Conservation (phyloP, 495 filamentous ascomycete genomes). For the Aspergillus sclerotioniger region DNA sequence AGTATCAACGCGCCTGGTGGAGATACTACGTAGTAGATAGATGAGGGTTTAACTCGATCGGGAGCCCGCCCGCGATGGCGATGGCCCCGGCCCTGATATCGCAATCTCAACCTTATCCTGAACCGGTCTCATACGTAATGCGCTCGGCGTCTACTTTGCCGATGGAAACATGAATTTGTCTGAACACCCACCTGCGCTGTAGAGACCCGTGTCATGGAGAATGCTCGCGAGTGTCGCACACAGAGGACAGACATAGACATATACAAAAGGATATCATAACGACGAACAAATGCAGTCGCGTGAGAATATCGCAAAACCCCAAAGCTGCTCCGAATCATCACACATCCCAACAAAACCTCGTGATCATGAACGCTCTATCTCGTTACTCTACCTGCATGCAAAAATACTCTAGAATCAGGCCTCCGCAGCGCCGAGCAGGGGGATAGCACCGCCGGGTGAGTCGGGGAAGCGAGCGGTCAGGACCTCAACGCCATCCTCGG, state of each 20-base stretch:
- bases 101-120: not conserved
- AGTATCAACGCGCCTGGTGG: not conserved
- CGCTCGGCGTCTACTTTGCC: not conserved
- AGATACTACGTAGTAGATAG: not conserved
- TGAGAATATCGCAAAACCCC: not conserved
- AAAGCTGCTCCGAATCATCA: not conserved
- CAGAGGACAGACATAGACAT: no score
- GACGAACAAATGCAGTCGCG: not conserved
- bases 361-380: slow-evolving; percentile 7
- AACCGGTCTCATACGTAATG: not conserved
- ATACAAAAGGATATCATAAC: not conserved
- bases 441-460: slow-evolving; percentile 81
- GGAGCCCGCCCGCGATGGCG: not conserved
- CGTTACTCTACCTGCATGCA: slow-evolving; percentile 7
- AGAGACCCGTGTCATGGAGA: no score
- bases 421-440: slow-evolving; percentile 51
- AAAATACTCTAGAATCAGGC: slow-evolving; percentile 1
- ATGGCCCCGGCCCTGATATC: not conserved
- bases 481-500: slow-evolving; percentile 89
- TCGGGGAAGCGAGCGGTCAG: slow-evolving; percentile 77
- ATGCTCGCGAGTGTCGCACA: no score
- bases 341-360: not conserved
- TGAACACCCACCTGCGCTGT: no score
- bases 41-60: not conserved
- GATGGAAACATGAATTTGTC: no score